Conservation (phyloP, 345 rosid species). For the Populus ilicifolia region DNA sequence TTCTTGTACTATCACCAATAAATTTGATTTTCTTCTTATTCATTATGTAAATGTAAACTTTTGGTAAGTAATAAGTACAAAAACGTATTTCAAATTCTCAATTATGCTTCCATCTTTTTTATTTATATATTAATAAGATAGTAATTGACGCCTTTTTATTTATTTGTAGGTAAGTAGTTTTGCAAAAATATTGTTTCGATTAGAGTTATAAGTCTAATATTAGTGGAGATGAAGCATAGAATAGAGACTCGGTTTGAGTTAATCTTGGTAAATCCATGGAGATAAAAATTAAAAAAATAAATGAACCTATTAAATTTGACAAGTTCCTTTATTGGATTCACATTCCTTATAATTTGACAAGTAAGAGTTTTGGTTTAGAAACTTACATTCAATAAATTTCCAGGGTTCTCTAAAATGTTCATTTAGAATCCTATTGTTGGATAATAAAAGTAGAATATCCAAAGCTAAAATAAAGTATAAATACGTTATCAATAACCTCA, state of each 20-base stretch:
- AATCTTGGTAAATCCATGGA: conserved; percentile 29
- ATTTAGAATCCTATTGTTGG: conserved; percentile 56
- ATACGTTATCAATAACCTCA: conserved; percentile 48
- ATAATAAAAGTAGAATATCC: conserved; percentile 42
- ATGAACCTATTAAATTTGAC: too few species aligned
- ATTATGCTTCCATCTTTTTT: too few species aligned
- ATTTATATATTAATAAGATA: too few species aligned
- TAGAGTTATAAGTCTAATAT: too few species aligned
- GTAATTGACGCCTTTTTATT: too few species aligned
- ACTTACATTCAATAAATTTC: conserved; percentile 38
- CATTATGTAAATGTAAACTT: too few species aligned
- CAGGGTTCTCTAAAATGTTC: conserved; percentile 51
- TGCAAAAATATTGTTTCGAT: too few species aligned
- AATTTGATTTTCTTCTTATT: too few species aligned
- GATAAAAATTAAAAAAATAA: conserved; percentile 43
- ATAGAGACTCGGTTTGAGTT: conserved; percentile 40
- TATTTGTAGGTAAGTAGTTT: too few species aligned
- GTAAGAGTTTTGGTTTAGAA: conserved; percentile 59
- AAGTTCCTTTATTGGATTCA: conserved; percentile 25
- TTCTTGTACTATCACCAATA: too few species aligned
- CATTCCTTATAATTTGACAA: conserved; percentile 57
- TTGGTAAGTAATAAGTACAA: too few species aligned
- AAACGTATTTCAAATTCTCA: too few species aligned
- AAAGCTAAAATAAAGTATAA: conserved; percentile 58
- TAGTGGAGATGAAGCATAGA: conserved; percentile 45